Conservation (phyloP, 495 filamentous ascomycete genomes). For the Penicillium ochrochloron region DNA sequence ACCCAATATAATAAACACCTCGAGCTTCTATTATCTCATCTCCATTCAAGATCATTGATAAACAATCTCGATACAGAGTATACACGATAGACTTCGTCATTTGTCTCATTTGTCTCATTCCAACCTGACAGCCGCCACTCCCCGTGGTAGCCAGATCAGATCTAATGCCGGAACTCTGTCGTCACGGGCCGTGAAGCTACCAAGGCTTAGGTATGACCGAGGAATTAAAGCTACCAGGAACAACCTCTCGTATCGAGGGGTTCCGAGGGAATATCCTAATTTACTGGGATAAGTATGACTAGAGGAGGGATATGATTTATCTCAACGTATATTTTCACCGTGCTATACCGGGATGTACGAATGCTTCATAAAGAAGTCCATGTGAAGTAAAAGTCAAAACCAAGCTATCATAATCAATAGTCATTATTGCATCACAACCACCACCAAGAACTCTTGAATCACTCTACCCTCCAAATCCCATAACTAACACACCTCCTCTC, state of each 20-base stretch:
- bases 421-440: background rate
- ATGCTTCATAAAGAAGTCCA: background rate
- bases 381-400: no score
- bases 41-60: background rate
- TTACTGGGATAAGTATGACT: background rate
- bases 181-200: background rate
- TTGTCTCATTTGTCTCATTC: background rate
- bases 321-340: no score
- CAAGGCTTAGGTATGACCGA: background rate
- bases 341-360: background rate
- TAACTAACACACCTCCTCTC: background rate
- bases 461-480: background rate
- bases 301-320: background rate
- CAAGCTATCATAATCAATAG: background rate
- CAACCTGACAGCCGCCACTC: background rate
- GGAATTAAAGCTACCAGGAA: background rate
- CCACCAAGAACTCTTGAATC: background rate
- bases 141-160: background rate
- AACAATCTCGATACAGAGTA: no score
- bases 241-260: background rate
- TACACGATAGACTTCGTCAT: background rate
- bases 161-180: background rate
- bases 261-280: background rate
- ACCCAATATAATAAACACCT: no score
- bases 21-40: no score